A percentile compares a stretch with the other conserved stretches of the same genome.
phyloP scores from a whole-genome alignment of 352 stramenopile species.

The Globisporangium acanthophoron region DNA sequence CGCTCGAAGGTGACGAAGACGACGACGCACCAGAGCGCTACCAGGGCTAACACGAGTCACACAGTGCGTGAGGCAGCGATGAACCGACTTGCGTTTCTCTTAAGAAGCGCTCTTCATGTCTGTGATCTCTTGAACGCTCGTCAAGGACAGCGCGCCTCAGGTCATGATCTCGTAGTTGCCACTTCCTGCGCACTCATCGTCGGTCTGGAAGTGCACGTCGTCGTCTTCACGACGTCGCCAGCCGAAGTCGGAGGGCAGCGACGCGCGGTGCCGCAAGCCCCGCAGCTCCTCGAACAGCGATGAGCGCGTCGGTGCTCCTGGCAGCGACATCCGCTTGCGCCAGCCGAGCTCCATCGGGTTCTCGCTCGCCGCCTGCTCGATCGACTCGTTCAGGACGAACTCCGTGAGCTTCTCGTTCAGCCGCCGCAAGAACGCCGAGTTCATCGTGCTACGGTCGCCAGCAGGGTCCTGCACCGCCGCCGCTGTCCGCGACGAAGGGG shows the following conservation, averaged over 20 bases:
- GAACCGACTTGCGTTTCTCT: no score
- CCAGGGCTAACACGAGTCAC: not conserved
- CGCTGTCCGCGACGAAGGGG: constrained; percentile 1
- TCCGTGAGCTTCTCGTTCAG: constrained; percentile 21
- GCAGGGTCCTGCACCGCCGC: not conserved
- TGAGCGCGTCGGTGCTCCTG: not conserved
- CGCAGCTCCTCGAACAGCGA: constrained; percentile 9
- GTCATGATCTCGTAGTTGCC: constrained; percentile 22
- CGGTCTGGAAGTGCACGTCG: constrained; percentile 17
- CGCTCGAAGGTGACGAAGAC: constrained; percentile 13
- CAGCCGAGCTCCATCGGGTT: constrained; percentile 25
- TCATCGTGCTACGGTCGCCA: not conserved
- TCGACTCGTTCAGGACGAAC: constrained; percentile 21
- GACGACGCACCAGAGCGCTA: not conserved
- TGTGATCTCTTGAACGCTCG: not conserved
- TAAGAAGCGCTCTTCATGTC: no score
- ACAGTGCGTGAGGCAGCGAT: not conserved
- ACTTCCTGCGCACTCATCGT: constrained; percentile 16
- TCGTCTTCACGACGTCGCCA: constrained; percentile 2
- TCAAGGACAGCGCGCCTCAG: not conserved
- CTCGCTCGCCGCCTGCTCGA: constrained; percentile 5
- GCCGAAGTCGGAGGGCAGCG: not conserved
- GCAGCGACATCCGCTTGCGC: constrained; percentile 1
- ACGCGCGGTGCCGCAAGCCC: constrained; percentile 2
- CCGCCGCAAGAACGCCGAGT: constrained; percentile 2